Base-by-base conservation (phyloP, 2,329 filamentous ascomycete species). In the Acrodontium crateriforme region DNA sequence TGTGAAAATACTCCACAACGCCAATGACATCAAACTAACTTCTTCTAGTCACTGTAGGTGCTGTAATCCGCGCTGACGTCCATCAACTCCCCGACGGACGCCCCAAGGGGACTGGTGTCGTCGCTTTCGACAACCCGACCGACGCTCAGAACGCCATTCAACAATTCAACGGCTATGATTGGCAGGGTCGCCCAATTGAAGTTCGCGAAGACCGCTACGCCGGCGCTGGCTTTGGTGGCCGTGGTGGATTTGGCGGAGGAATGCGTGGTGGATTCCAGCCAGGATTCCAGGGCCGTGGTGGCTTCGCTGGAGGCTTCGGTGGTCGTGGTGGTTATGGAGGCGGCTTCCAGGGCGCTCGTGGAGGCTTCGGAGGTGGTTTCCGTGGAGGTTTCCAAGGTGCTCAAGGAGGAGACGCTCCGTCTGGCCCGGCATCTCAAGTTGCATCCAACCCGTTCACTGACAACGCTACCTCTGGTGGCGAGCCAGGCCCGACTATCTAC, bases 141-240 rank as follows among this genome's bases (percentile, higher is more conserved):
- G 89, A 98, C 58, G 87, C 89, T 22, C 82, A 84, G 41, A 93
- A 84, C 50, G 89, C 89, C 13, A 98, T 98, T 41, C 76, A 84
- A 50, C 85, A 94, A 44, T 98, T 95, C 67, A 94, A 95, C 52
- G 89, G 89, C 34, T 95, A 93, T 53, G 89, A 98, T 40, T 98
- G 89, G 89, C 87, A 95, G 55, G 89, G 89, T 8, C 79, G 89
- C 33, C 63, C 76, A 28, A 72, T 98, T 27, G 89, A 98, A 55
- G 89, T 98, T 38, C 84, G 89, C 38, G 87, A 95, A 58, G 89
- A 98, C 52, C 79, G 89, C 32, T 98, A 85, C 52, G 89, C 89
- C 34, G 75, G 73, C 35, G 56, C 79, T 37, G 73, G 53, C 12
- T 52, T 44, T 20, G 31, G 34, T 47, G 62, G 69, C 25, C 59